A percentile compares a stretch with the other conserved stretches of the same genome.
Evolutionary conservation across 1,284 basidiomycete genomes (phyloP).

Genomic region (Puccinia horiana): DNA sequence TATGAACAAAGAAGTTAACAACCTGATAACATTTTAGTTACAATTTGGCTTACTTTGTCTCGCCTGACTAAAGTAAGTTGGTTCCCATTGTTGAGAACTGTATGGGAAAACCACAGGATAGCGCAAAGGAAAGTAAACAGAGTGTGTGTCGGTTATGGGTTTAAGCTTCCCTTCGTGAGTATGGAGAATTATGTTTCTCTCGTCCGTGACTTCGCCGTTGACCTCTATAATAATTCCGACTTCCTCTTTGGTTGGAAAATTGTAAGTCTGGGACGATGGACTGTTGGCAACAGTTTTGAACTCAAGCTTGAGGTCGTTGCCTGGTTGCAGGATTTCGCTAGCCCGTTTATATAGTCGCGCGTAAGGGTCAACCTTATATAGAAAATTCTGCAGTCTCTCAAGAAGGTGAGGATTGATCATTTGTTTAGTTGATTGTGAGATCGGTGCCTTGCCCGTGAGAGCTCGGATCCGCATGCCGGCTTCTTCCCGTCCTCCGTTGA

Average conservation of each 20-base stretch:
- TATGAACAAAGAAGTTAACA: not conserved
- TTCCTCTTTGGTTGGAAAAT: not conserved
- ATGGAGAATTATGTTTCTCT: slow-evolving; percentile 3
- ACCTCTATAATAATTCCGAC: not conserved
- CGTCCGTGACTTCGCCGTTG: not conserved
- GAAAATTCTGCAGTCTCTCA: too few relatives aligned
- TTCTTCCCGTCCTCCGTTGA: not conserved
- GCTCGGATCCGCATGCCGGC: not conserved
- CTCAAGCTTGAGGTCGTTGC: not conserved
- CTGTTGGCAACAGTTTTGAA: not conserved
- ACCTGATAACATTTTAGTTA: too few relatives aligned
- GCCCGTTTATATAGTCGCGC: not conserved
- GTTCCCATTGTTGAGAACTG: too few relatives aligned
- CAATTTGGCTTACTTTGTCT: too few relatives aligned
- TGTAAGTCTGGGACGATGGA: not conserved
- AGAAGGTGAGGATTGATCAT: too few relatives aligned
- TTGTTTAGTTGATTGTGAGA: too few relatives aligned
- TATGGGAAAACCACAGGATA: slow-evolving; percentile 8
- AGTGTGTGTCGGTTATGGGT: not conserved
- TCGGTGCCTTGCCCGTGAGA: too few relatives aligned
- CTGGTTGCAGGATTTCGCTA: not conserved
- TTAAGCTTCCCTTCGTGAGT: not conserved
- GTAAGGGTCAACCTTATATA: too few relatives aligned
- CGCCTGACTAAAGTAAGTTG: not conserved
- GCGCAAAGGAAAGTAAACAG: not conserved